These are phyloP conservation scores for Neofusicoccum parvum DNA, from an alignment of 2,329 filamentous ascomycete genomes.

Conservation along the genomic window DNA sequence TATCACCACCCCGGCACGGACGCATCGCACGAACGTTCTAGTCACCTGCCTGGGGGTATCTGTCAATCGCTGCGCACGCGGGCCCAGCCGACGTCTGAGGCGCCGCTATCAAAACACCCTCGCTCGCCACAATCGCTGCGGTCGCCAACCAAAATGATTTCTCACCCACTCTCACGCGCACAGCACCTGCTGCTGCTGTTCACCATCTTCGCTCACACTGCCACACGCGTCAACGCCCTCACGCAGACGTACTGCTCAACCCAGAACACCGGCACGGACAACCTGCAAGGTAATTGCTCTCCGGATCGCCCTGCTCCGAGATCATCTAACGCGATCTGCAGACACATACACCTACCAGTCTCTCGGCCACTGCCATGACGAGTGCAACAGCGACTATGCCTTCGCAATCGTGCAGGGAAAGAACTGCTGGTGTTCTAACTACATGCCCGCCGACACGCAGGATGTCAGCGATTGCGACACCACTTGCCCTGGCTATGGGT, in stretches of 20 bases:
- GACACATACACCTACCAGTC: slow-evolving; percentile 57
- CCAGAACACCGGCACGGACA: slow-evolving; percentile 44
- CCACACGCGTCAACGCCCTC: slow-evolving; percentile 23
- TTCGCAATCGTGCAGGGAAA: slow-evolving; percentile 68
- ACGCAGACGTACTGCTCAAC: slow-evolving; percentile 48
- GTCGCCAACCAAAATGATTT: slow-evolving; percentile 1
- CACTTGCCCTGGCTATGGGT: slow-evolving; percentile 68
- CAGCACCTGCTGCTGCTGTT: slow-evolving; percentile 8
- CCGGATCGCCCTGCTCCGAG: too few relatives aligned
- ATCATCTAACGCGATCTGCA: slow-evolving; percentile 24
- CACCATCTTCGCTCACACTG: neutral
- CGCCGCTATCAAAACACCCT: slow-evolving; percentile 4
- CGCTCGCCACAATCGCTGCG: neutral
- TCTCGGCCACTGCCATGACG: slow-evolving; percentile 66
- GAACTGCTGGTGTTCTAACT: slow-evolving; percentile 75
- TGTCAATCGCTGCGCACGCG: slow-evolving; percentile 11
- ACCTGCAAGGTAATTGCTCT: slow-evolving; percentile 31
- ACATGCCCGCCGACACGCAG: slow-evolving; percentile 55
- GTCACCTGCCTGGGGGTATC: slow-evolving; percentile 1
- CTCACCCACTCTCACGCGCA: neutral
- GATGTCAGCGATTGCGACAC: slow-evolving; percentile 54
- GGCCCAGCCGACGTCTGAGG: neutral
- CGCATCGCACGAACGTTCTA: slow-evolving; percentile 14
- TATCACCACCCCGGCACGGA: slow-evolving; percentile 17
- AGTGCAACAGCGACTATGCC: slow-evolving; percentile 61